A percentile compares a stretch with the other conserved stretches of the same genome.
These are phyloP conservation scores for Berkeleyomyces basicola DNA, from an alignment of 2,329 filamentous ascomycete species.

Conservation along the genomic window DNA sequence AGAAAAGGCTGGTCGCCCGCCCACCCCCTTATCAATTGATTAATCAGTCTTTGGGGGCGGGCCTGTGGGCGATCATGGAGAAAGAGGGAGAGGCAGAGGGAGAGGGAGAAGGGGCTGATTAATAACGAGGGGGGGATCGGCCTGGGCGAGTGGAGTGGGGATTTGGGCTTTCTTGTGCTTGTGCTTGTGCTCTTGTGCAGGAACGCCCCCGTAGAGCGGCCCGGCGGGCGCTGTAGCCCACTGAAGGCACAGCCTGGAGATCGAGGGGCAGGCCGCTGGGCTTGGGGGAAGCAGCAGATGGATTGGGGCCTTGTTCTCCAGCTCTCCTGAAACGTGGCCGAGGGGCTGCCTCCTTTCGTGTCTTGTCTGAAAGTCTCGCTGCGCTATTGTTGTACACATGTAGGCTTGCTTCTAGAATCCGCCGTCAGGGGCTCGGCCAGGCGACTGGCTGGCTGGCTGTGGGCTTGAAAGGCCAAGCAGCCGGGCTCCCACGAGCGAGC, in stretches of 20 bases:
- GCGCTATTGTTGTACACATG: neutral
- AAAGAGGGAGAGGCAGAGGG: neutral
- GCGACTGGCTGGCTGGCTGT: neutral
- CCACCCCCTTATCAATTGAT: too few relatives aligned
- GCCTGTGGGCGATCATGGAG: neutral
- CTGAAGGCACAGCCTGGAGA: too few relatives aligned
- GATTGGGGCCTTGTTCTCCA: neutral
- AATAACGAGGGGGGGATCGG: neutral
- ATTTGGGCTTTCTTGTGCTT: neutral
- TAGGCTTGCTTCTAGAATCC: neutral
- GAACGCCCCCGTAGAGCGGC: too few relatives aligned
- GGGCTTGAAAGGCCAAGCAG: neutral
- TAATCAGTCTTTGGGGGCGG: neutral
- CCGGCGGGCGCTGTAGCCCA: too few relatives aligned
- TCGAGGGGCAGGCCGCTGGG: too few relatives aligned
- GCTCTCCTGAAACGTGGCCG: slow-evolving; percentile 14
- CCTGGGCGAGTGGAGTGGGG: neutral
- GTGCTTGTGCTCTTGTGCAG: too few relatives aligned
- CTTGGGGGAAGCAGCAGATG: too few relatives aligned
- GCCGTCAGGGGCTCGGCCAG: neutral
- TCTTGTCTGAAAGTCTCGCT: neutral
- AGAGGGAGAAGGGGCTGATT: neutral
- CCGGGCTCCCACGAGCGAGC: neutral
- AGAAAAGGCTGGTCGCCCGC: too few relatives aligned
- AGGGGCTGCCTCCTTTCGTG: slow-evolving; percentile 8